phyloP scores from a whole-genome alignment of 1,284 basidiomycete species.

The Farysia itapuensis region DNA sequence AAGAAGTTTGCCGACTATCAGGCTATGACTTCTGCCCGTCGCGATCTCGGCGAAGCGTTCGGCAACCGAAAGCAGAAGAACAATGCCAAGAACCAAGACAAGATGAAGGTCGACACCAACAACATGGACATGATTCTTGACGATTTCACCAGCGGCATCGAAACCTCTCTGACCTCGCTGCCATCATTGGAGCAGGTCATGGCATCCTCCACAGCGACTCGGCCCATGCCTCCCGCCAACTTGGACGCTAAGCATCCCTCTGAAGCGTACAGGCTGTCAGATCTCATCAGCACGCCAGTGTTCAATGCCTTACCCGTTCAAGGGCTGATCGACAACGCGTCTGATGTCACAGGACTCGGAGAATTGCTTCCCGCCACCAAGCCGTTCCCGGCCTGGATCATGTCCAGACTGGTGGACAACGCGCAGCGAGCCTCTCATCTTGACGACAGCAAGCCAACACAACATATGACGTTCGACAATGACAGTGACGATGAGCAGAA shows the following conservation, averaged over 20 bases:
- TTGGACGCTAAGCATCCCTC: constrained; percentile 47
- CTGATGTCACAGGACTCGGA: constrained; percentile 17
- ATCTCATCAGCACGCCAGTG: constrained; percentile 42
- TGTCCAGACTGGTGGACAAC: constrained; percentile 27
- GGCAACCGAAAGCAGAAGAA: constrained; percentile 58
- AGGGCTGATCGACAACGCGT: constrained; percentile 26
- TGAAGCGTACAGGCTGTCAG: constrained; percentile 48
- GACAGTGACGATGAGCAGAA: constrained; percentile 11
- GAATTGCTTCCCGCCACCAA: constrained; percentile 24
- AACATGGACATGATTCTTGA: constrained; percentile 53
- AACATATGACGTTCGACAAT: constrained; percentile 24
- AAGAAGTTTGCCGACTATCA: constrained; percentile 33
- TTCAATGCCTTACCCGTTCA: constrained; percentile 35
- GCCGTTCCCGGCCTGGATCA: constrained; percentile 33
- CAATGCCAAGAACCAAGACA: constrained; percentile 51
- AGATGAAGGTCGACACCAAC: constrained; percentile 58
- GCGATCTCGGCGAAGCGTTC: constrained; percentile 55
- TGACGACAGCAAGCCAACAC: constrained; percentile 2
- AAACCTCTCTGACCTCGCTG: constrained; percentile 31
- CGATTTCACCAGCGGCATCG: constrained; percentile 49
- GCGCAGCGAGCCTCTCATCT: constrained; percentile 31
- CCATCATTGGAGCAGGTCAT: constrained; percentile 41
- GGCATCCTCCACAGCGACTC: constrained; percentile 33
- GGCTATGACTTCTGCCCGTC: constrained; percentile 39
- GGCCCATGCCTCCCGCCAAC: constrained; percentile 51